These are phyloP conservation scores for Kluyveromyces nonfermentans DNA, from an alignment of 805 yeast genomes.

Conservation along the genomic window DNA sequence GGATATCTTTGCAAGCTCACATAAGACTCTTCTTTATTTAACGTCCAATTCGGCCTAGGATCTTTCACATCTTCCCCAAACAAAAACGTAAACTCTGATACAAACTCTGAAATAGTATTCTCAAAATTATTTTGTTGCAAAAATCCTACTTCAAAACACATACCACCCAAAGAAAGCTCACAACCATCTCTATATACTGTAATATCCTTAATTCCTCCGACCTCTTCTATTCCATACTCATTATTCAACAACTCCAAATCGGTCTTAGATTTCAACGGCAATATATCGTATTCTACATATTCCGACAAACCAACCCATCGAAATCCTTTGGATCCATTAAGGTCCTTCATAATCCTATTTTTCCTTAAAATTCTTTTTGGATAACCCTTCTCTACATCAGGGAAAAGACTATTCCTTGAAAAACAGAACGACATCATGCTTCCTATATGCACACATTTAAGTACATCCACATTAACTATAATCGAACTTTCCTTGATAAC, in stretches of 20 bases:
- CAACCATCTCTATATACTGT: not conserved
- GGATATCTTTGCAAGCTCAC: constrained; percentile 7
- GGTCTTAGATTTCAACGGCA: not conserved
- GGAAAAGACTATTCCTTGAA: not conserved
- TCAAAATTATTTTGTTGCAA: not conserved
- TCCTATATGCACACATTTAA: constrained; percentile 16
- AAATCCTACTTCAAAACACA: not conserved
- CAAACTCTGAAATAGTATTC: constrained; percentile 13
- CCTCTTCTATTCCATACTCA: not conserved
- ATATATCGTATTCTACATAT: constrained; percentile 15
- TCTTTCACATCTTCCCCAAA: constrained; percentile 69
- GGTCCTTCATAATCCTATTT: constrained; percentile 15
- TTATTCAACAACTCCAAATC: not conserved
- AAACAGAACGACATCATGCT: constrained; percentile 7
- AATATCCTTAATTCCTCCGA: not conserved
- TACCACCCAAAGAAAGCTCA: not conserved
- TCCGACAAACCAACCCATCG: constrained; percentile 18
- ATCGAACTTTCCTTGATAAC: constrained; percentile 5
- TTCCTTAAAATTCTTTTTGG: not conserved
- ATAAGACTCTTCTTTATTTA: constrained; percentile 10
- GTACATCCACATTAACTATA: constrained; percentile 13
- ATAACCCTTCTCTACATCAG: not conserved
- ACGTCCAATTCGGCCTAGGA: constrained; percentile 65
- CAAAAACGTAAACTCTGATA: constrained; percentile 56
- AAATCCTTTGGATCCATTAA: constrained; percentile 12